Conservation (phyloP, 306 rosid species). For the Arachis stenosperma region DNA sequence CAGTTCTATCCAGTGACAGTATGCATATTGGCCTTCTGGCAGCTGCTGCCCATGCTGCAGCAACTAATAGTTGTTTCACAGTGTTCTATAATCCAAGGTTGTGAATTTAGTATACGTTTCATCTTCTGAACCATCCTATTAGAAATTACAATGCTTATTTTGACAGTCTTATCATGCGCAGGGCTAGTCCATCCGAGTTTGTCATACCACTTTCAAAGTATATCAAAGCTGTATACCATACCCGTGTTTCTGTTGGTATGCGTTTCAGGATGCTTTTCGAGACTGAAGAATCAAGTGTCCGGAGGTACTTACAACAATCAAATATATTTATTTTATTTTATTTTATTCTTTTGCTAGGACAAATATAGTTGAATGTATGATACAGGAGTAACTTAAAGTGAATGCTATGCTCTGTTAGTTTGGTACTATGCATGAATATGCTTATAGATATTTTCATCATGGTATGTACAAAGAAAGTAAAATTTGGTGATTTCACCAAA, state of each 20-base stretch:
- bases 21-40: constrained; percentile 97
- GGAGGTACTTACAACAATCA: constrained; percentile 57
- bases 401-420: neutral
- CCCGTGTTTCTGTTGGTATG: constrained; percentile 92
- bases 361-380: constrained; percentile 2
- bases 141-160: constrained; percentile 28
- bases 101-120: constrained; percentile 30
- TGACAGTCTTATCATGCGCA: constrained; percentile 46
- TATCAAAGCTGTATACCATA: constrained; percentile 85
- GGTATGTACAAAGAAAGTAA: neutral
- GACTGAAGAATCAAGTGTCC: constrained; percentile 90
- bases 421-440: constrained; percentile 9
- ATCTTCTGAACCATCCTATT: neutral
- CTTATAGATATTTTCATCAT: neutral
- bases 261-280: constrained; percentile 92
- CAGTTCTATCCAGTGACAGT: constrained; percentile 85
- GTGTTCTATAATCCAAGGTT: constrained; percentile 91
- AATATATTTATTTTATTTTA: neutral
- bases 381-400: constrained; percentile 19
- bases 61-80: constrained; percentile 88
- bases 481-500: neutral
- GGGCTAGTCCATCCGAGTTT: constrained; percentile 95
- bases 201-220: constrained; percentile 81
- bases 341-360: neutral
- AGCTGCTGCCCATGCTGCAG: constrained; percentile 93